phyloP scores from a whole-genome alignment of 352 stramenopile species.

The Phytophthora rubi region DNA sequence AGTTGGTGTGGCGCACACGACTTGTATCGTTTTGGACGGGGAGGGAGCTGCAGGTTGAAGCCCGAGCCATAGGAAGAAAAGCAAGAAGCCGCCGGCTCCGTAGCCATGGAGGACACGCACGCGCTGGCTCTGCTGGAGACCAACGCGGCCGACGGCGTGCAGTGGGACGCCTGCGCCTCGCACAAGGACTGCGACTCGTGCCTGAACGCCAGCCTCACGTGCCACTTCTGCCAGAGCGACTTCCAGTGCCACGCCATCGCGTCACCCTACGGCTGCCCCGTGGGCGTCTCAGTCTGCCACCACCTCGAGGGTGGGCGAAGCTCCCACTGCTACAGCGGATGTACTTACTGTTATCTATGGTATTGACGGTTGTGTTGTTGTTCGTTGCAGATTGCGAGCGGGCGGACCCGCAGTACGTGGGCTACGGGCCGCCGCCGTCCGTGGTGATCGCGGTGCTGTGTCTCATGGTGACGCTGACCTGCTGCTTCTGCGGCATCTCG shows the following conservation, averaged over 20 bases:
- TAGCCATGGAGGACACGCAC: conserved; percentile 14
- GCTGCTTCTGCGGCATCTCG: conserved; percentile 79
- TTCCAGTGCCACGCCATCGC: conserved; percentile 86
- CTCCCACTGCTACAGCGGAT: no score
- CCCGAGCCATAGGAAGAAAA: conserved; percentile 20
- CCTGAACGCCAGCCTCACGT: conserved; percentile 73
- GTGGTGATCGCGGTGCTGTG: conserved; percentile 88
- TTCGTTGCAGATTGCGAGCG: conserved; percentile 73
- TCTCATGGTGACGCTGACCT: conserved; percentile 82
- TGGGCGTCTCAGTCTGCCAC: conserved; percentile 80
- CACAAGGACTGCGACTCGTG: conserved; percentile 83
- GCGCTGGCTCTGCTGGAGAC: conserved; percentile 8
- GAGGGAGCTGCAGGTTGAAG: conserved; percentile 31
- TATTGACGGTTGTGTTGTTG: no score
- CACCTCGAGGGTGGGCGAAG: conserved; percentile 64
- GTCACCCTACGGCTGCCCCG: conserved; percentile 66
- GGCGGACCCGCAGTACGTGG: conserved; percentile 73
- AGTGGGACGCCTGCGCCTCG: conserved; percentile 50
- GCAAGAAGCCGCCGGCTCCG: neutral
- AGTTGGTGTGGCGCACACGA: conserved; percentile 9
- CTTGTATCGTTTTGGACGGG: neutral
- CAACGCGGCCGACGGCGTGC: neutral
- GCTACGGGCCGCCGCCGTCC: conserved; percentile 79
- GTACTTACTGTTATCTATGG: no score
- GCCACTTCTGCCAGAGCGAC: conserved; percentile 86